A percentile compares a stretch with the other conserved stretches of the same genome.
These are phyloP conservation scores for Ascochyta pisi DNA, from an alignment of 2,329 filamentous ascomycete genomes.

Conservation along the genomic window DNA sequence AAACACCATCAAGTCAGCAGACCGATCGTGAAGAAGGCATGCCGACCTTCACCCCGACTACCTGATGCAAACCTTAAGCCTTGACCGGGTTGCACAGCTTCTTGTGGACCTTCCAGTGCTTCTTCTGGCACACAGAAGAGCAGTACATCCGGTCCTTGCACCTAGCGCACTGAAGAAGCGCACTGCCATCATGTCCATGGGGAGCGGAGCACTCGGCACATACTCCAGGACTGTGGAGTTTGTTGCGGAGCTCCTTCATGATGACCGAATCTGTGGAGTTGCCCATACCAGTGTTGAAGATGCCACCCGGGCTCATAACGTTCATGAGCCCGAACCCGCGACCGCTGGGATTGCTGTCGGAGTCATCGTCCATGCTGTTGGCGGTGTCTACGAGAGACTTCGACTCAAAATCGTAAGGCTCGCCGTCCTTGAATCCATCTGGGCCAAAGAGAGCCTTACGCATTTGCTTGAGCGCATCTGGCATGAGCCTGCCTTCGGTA, in stretches of 20 bases:
- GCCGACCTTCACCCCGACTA: no score
- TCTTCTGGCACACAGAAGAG: slow-evolving; percentile 38
- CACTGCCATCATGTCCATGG: not conserved
- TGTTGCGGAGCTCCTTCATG: slow-evolving; percentile 29
- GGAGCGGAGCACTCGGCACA: slow-evolving; percentile 24
- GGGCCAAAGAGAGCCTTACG: slow-evolving; percentile 29
- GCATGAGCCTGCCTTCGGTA: slow-evolving; percentile 23
- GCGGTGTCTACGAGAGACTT: slow-evolving; percentile 17
- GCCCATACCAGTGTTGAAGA: slow-evolving; percentile 25
- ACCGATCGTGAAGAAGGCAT: no score
- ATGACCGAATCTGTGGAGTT: slow-evolving; percentile 16
- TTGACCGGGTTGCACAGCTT: slow-evolving; percentile 29
- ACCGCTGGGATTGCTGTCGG: not conserved
- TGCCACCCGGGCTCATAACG: slow-evolving; percentile 16
- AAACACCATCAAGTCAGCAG: no score
- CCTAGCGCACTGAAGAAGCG: slow-evolving; percentile 31
- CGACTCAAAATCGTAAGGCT: slow-evolving; percentile 28
- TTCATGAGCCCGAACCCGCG: slow-evolving; percentile 20
- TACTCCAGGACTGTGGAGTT: slow-evolving; percentile 18
- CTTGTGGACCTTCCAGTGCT: slow-evolving; percentile 44
- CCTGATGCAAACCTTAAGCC: not conserved
- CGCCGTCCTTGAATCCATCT: slow-evolving; percentile 22
- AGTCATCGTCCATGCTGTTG: not conserved
- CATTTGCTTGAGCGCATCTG: slow-evolving; percentile 26
- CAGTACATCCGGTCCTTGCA: slow-evolving; percentile 42